phyloP scores from a whole-genome alignment of 1,139 yeast genomes.

The Geotrichum macrosporum region DNA sequence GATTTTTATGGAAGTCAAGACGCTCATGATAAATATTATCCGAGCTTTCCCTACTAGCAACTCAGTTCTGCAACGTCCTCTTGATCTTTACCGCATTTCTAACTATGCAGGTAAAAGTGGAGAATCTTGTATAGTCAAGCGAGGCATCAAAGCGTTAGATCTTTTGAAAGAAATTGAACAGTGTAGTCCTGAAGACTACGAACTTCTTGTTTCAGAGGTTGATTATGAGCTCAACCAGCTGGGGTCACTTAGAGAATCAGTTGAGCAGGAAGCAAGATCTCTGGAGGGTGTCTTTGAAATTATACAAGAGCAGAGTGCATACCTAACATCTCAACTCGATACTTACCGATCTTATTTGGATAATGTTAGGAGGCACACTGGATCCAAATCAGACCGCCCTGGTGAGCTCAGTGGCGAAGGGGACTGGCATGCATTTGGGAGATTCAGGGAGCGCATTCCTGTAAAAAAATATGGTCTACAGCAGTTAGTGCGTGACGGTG shows the following conservation, averaged over 20 bases:
- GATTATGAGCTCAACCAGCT: constrained; percentile 40
- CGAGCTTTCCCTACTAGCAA: constrained; percentile 39
- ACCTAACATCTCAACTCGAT: constrained; percentile 38
- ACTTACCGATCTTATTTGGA: constrained; percentile 39
- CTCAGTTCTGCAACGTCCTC: constrained; percentile 32
- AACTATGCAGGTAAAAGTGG: constrained; percentile 38
- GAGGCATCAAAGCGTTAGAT: constrained; percentile 39
- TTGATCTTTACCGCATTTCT: constrained; percentile 35
- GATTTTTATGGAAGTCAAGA: constrained; percentile 40
- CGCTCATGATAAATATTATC: constrained; percentile 39
- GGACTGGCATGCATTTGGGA: constrained; percentile 25
- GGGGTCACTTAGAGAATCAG: constrained; percentile 39
- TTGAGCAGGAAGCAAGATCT: constrained; percentile 36
- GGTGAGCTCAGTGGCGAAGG: constrained; percentile 30
- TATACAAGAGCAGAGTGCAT: constrained; percentile 40
- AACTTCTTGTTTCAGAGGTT: constrained; percentile 36
- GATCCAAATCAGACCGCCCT: constrained; percentile 33
- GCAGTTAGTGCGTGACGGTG: constrained; percentile 36
- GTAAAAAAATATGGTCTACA: constrained; percentile 36
- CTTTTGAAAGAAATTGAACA: constrained; percentile 35
- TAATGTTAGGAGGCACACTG: constrained; percentile 40
- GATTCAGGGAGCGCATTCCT: constrained; percentile 28
- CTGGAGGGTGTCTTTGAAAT: constrained; percentile 37
- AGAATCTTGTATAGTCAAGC: constrained; percentile 35
- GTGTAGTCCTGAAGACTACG: constrained; percentile 34